Percentiles rank a stretch among this genome's conserved stretches.
Evolutionary conservation across 371 early-diverging fungal genomes (phyloP).

Genomic region (Catenaria anguillulae): DNA sequence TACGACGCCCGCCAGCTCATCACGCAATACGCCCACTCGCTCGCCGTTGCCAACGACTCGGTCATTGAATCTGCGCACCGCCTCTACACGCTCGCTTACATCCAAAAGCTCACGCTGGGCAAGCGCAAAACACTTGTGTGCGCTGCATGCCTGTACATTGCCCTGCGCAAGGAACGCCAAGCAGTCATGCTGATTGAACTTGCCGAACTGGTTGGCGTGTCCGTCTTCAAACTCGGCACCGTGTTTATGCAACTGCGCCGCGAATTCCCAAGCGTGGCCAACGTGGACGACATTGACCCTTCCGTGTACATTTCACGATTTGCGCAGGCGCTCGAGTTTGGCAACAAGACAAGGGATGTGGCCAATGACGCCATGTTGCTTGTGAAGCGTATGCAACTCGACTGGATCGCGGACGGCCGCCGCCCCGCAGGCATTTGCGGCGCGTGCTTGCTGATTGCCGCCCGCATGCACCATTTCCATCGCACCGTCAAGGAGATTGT

Average conservation of each 20-base stretch:
- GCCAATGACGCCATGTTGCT: constrained; percentile 71
- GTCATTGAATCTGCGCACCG: constrained; percentile 70
- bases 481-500: constrained; percentile 80
- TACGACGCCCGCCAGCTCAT: constrained; percentile 43
- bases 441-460: constrained; percentile 87
- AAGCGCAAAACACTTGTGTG: constrained; percentile 71
- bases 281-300: constrained; percentile 88
- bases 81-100: constrained; percentile 84
- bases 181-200: constrained; percentile 98
- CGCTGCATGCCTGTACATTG: constrained; percentile 94
- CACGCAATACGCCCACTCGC: constrained; percentile 44
- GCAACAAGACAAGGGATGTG: constrained; percentile 66
- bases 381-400: constrained; percentile 91
- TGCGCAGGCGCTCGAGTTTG: constrained; percentile 84
- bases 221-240: constrained; percentile 83
- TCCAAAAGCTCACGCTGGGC: constrained; percentile 85
- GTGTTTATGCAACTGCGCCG: constrained; percentile 77
- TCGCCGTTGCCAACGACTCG: constrained; percentile 24
- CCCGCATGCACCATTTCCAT: constrained; percentile 84
- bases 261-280: constrained; percentile 42
- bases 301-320: constrained; percentile 92
- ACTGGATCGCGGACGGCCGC: constrained; percentile 96
- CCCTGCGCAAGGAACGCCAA: constrained; percentile 79
- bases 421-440: constrained; percentile 98
- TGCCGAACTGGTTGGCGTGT: constrained; percentile 60